Conservation (phyloP, 441 rosid species). For the Mallotus repandus region DNA sequence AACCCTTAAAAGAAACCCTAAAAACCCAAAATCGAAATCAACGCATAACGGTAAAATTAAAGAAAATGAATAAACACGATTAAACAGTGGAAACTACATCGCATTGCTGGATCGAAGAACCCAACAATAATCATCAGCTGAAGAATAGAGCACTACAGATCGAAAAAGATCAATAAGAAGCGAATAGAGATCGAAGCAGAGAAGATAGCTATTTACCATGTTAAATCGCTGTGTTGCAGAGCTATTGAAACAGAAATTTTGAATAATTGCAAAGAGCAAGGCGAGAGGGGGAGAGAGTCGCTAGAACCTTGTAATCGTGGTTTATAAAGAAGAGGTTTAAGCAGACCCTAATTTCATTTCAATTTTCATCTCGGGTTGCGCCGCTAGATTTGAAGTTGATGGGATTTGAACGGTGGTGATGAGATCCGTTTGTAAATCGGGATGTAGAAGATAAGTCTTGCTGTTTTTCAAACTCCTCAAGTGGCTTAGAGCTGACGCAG, state of each 20-base stretch:
- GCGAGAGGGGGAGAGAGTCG: not conserved
- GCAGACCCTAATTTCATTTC: constrained; percentile 30
- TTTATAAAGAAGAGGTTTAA: constrained; percentile 31
- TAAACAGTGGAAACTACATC: not conserved
- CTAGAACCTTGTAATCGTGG: not conserved
- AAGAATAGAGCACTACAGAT: not conserved
- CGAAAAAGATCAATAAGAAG: not conserved
- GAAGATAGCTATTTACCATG: not conserved
- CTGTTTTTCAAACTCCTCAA: not conserved
- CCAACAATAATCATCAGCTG: too few relatives aligned
- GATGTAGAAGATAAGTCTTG: constrained; percentile 1
- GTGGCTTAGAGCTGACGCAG: constrained; percentile 36
- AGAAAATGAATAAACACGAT: not conserved
- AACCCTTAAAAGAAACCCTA: not conserved
- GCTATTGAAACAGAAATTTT: constrained; percentile 1
- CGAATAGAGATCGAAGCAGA: not conserved
- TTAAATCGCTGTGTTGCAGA: not conserved
- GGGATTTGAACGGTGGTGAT: not conserved
- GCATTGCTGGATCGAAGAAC: constrained; percentile 8
- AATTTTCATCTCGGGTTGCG: not conserved
- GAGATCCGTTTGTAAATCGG: not conserved
- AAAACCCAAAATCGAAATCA: not conserved
- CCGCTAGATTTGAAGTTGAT: too few relatives aligned
- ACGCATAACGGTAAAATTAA: not conserved
- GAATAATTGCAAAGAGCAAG: not conserved